Percentiles rank a stretch among this genome's conserved stretches.
phyloP scores from a whole-genome alignment of 805 yeast species.

The Schwanniomyces sp. region DNA sequence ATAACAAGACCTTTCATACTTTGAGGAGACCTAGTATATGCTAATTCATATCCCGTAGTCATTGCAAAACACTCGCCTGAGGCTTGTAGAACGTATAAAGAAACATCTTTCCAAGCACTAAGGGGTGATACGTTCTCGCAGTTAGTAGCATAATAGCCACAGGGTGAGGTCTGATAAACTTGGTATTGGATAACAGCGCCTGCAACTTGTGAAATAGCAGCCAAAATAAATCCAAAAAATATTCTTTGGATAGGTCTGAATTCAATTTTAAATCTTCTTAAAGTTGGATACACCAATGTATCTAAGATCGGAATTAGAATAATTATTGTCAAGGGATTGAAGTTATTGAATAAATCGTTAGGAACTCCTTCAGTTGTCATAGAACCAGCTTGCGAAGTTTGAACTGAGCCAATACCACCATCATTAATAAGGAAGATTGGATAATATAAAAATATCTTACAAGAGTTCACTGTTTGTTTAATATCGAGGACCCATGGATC shows the following conservation, averaged over 20 bases:
- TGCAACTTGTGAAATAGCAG: conserved; percentile 46
- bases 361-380: conserved; percentile 55
- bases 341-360: conserved; percentile 54
- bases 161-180: conserved; percentile 50
- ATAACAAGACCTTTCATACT: conserved; percentile 51
- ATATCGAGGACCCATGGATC: conserved; percentile 50
- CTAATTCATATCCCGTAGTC: conserved; percentile 53
- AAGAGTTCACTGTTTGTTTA: conserved; percentile 42
- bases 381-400: conserved; percentile 54
- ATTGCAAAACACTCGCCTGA: conserved; percentile 54
- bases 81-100: conserved; percentile 43
- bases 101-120: conserved; percentile 27
- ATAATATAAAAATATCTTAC: conserved; percentile 46
- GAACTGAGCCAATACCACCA: conserved; percentile 48
- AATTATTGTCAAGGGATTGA: conserved; percentile 55
- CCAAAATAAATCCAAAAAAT: too few species aligned
- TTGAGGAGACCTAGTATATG: conserved; percentile 52
- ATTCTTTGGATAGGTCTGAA: conserved; percentile 47
- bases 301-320: conserved; percentile 53
- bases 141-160: conserved; percentile 47
- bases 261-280: conserved; percentile 41
- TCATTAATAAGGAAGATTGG: conserved; percentile 41
- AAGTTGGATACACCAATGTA: conserved; percentile 44
- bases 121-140: conserved; percentile 30
- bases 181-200: conserved; percentile 52